Percentiles rank a stretch among this genome's conserved stretches.
Evolutionary conservation across 176 grass and related monocot genomes (phyloP).

Genomic region (Areca catechu): DNA sequence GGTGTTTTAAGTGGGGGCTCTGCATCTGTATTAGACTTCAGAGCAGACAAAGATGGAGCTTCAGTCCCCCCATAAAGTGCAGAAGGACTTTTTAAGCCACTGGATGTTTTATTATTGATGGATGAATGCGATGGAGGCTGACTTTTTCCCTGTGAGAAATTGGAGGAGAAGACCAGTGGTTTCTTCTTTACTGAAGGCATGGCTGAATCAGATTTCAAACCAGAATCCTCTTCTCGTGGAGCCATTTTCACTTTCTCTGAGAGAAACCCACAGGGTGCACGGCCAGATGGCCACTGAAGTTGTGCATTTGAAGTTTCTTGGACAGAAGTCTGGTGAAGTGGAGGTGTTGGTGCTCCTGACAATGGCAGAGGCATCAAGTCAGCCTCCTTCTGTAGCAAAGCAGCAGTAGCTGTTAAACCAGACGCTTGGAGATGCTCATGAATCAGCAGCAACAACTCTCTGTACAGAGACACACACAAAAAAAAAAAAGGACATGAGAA

Average conservation of each 20-base stretch:
- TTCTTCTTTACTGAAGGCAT: constrained; percentile 55
- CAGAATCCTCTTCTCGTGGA: constrained; percentile 29
- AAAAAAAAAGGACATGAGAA: constrained; percentile 3
- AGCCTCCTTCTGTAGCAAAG: constrained; percentile 84
- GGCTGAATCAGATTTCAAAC: constrained; percentile 37
- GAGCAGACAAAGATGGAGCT: constrained; percentile 18
- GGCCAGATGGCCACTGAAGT: constrained; percentile 69
- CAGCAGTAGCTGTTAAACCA: constrained; percentile 66
- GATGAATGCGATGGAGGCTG: constrained; percentile 14
- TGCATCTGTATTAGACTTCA: constrained; percentile 26
- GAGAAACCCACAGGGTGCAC: constrained; percentile 53
- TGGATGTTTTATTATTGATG: constrained; percentile 33
- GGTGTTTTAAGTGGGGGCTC: constrained; percentile 44
- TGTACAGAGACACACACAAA: constrained; percentile 6
- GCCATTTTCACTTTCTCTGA: constrained; percentile 28
- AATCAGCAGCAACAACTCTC: constrained; percentile 88
- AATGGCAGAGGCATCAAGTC: constrained; percentile 54
- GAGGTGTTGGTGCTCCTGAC: constrained; percentile 27
- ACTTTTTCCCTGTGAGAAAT: constrained; percentile 36
- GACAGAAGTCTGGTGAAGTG: constrained; percentile 57
- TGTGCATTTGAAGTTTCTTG: constrained; percentile 51
- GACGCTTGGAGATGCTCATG: constrained; percentile 94
- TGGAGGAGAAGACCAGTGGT: constrained; percentile 59
- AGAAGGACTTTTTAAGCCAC: constrained; percentile 23
- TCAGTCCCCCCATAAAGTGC: constrained; percentile 27